Conservation (phyloP, 441 rosid species). For the Biscutella auriculata region DNA sequence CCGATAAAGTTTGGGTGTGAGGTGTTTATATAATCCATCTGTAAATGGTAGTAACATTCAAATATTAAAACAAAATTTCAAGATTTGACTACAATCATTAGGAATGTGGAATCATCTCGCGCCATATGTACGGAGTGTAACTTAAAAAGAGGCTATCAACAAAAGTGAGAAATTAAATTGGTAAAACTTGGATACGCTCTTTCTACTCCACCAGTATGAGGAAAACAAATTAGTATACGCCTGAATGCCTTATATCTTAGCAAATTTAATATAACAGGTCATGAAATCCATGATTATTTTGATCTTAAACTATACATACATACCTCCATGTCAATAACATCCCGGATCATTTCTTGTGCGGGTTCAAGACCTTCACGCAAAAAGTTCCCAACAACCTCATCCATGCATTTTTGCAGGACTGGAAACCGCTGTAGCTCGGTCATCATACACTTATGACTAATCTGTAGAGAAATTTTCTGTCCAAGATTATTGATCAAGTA, state of each 20-base stretch:
- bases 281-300: too few species aligned
- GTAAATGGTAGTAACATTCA: conserved; percentile 18
- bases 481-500: too few species aligned
- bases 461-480: conserved; percentile 32
- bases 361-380: conserved; percentile 89
- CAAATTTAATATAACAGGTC: background rate
- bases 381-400: conserved; percentile 81
- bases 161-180: too few species aligned
- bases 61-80: too few species aligned
- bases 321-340: conserved; percentile 95
- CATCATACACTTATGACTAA: conserved; percentile 72
- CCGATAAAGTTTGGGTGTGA: conserved; percentile 90
- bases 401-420: conserved; percentile 75
- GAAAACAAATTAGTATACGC: too few species aligned
- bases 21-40: conserved; percentile 96
- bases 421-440: conserved; percentile 79
- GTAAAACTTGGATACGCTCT: too few species aligned
- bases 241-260: too few species aligned
- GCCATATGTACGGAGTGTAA: too few species aligned
- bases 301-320: background rate
- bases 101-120: too few species aligned
- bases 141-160: too few species aligned
- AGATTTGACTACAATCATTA: too few species aligned
- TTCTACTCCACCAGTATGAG: too few species aligned
- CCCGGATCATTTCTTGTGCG: conserved; percentile 86